phyloP scores from a whole-genome alignment of 495 filamentous ascomycete genomes.

The Saxophila tyrrhenica region DNA sequence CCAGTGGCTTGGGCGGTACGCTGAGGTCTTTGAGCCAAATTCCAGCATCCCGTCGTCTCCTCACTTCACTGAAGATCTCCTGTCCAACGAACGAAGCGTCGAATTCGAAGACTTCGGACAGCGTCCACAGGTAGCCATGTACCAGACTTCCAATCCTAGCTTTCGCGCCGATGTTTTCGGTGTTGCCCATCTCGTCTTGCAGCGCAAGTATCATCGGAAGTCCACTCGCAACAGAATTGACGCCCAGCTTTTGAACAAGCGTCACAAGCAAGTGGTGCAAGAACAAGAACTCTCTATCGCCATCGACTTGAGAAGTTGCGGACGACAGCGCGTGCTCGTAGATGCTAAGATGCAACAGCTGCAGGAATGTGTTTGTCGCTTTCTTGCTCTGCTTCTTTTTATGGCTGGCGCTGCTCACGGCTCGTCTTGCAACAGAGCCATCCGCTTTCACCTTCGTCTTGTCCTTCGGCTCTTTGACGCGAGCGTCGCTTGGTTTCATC shows the following conservation, averaged over 20 bases:
- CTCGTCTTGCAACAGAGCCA: constrained; percentile 44
- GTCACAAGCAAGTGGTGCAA: constrained; percentile 63
- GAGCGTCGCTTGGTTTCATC: constrained; percentile 55
- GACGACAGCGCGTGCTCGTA: constrained; percentile 73
- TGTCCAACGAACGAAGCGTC: constrained; percentile 53
- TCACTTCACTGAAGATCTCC: constrained; percentile 63
- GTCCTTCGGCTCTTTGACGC: constrained; percentile 39
- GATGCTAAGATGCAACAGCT: constrained; percentile 72
- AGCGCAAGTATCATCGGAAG: constrained; percentile 80
- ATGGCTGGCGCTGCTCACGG: constrained; percentile 47
- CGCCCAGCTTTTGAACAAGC: constrained; percentile 64
- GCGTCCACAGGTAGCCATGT: constrained; percentile 73
- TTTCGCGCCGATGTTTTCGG: constrained; percentile 50
- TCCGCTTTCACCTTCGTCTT: constrained; percentile 27
- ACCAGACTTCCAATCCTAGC: constrained; percentile 71
- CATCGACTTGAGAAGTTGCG: constrained; percentile 35
- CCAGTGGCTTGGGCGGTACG: constrained; percentile 42
- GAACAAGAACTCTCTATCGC: constrained; percentile 59
- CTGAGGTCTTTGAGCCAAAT: constrained; percentile 64
- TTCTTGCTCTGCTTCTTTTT: constrained; percentile 27
- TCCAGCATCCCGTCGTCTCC: constrained; percentile 52
- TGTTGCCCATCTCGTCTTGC: constrained; percentile 67
- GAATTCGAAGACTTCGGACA: constrained; percentile 68
- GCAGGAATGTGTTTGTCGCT: constrained; percentile 50
- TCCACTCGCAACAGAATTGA: constrained; percentile 67